Evolutionary conservation across 1,284 basidiomycete genomes (phyloP), one percentile per base, ranked within the genome.

Genomic region (Irpex sp.): DNA sequence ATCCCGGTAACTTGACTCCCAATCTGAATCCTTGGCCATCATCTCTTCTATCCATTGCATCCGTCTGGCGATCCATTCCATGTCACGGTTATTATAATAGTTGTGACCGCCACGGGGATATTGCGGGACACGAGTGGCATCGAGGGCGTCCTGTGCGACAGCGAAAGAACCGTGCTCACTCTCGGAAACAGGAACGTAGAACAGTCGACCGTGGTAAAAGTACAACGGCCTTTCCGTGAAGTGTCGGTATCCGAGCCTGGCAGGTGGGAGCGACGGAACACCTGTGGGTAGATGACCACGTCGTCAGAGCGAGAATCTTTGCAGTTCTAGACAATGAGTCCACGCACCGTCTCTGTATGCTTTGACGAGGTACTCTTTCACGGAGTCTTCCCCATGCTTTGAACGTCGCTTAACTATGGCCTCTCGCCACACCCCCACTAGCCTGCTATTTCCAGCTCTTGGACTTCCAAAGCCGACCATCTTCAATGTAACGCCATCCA

Each of bases 51-150:
- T 70, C 81, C 80, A 83, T 21, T 67, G 64, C 63, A 83, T 74
- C 49, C 80, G 75, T 17, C 81, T 76, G 11, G 74, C 49, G 15
- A 81, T 70, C 56, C 74, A 74, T 69, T 86, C 84, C 67, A 83
- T 74, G 66, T 85, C 81, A 37, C 82, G 76, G 31, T 78, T 77
- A 63, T 81, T 83, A 71, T 86, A 86, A 69, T 86, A 86, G 67
- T 85, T 85, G 70, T 87, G 84, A 3, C 85, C 85, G 11, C 83
- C 84, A 37, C 76, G 74, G 17, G 84, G 82, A 58, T 67, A 62
- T 8, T 66, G 59, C 7, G 64, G 64, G 5, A 57, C 36, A 48
- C 56, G 37, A 8, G 63, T 59, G n/a, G 49, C 40, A 26, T 65
- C 58, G 36, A 66, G 54, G 17, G 74, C 72, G 37, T 70, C 67